Evolutionary conservation across 177 flowering plant genomes (phyloP).

Genomic region (Tripterygium wilfordii): DNA sequence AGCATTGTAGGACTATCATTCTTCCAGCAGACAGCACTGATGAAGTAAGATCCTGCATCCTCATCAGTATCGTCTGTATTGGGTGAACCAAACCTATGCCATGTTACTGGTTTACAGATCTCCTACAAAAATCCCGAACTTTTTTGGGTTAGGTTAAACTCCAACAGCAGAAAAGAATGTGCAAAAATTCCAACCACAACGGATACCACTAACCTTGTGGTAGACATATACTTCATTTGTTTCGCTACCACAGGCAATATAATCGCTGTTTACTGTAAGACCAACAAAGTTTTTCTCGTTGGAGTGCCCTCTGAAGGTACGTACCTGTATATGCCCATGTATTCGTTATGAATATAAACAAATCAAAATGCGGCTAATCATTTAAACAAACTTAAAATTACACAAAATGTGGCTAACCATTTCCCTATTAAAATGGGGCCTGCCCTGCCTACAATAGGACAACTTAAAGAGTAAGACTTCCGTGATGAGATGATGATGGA

Average conservation of each 20-base stretch:
- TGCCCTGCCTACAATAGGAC: too few relatives aligned
- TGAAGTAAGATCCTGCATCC: constrained; percentile 55
- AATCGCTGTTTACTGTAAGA: constrained; percentile 69
- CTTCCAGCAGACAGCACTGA: constrained; percentile 72
- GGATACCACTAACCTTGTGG: constrained; percentile 55
- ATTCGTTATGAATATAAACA: constrained; percentile 1
- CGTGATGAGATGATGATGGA: too few relatives aligned
- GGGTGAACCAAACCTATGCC: constrained; percentile 52
- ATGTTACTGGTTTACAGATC: constrained; percentile 50
- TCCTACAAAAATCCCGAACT: constrained; percentile 27
- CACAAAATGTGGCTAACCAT: too few relatives aligned
- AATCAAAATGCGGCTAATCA: too few relatives aligned
- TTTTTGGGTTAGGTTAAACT: too few relatives aligned
- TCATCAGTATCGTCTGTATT: constrained; percentile 46
- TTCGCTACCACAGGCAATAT: constrained; percentile 88
- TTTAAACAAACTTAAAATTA: too few relatives aligned
- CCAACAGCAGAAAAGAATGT: too few relatives aligned
- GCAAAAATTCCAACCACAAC: not conserved
- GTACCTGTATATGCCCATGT: constrained; percentile 57
- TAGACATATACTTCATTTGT: constrained; percentile 82
- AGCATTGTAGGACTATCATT: constrained; percentile 58
- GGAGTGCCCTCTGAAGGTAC: constrained; percentile 78
- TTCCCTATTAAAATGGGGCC: too few relatives aligned
- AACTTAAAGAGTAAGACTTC: too few relatives aligned
- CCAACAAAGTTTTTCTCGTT: constrained; percentile 96